phyloP scores from a whole-genome alignment of 2,329 filamentous ascomycete genomes.

The Colletotrichum nymphaeae region DNA sequence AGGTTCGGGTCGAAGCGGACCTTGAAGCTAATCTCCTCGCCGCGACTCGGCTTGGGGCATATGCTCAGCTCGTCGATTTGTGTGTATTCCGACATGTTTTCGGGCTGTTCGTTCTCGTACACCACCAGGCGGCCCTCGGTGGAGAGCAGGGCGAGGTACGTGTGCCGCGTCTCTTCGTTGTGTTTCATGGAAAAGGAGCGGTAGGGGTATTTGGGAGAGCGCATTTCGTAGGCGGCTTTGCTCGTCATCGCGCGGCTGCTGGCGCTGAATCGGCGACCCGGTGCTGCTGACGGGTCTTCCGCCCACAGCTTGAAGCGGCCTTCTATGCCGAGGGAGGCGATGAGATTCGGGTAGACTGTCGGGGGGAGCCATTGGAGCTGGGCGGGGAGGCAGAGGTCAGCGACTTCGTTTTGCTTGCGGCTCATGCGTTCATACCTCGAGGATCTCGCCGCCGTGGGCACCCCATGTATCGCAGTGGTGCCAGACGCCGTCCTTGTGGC shows the following conservation, averaged over 20 bases:
- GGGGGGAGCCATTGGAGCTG: constrained; percentile 95
- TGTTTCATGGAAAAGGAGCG: constrained; percentile 87
- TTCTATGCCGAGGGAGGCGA: constrained; percentile 90
- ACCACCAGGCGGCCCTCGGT: constrained; percentile 84
- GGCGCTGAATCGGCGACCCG: constrained; percentile 83
- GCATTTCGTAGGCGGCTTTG: constrained; percentile 66
- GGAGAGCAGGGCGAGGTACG: constrained; percentile 86
- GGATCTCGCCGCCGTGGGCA: constrained; percentile 89
- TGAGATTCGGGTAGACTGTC: constrained; percentile 84
- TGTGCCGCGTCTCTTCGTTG: constrained; percentile 82
- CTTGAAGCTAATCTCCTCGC: constrained; percentile 88
- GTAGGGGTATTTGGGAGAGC: constrained; percentile 73
- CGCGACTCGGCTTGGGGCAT: constrained; percentile 76
- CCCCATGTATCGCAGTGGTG: constrained; percentile 87
- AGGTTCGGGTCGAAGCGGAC: constrained; percentile 91
- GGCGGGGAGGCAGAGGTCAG: constrained; percentile 24
- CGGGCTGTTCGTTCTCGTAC: constrained; percentile 87
- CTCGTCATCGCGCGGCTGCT: constrained; percentile 55
- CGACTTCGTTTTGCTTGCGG: background rate
- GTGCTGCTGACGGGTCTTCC: constrained; percentile 85
- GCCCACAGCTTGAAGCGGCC: constrained; percentile 93
- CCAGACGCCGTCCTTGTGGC: constrained; percentile 83
- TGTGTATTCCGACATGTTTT: constrained; percentile 81
- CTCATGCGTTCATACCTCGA: constrained; percentile 70
- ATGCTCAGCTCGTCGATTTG: constrained; percentile 82